Base-by-base conservation (phyloP, 2,329 filamentous ascomycete species). In the Neophaeococcomyces mojaviensis region DNA sequence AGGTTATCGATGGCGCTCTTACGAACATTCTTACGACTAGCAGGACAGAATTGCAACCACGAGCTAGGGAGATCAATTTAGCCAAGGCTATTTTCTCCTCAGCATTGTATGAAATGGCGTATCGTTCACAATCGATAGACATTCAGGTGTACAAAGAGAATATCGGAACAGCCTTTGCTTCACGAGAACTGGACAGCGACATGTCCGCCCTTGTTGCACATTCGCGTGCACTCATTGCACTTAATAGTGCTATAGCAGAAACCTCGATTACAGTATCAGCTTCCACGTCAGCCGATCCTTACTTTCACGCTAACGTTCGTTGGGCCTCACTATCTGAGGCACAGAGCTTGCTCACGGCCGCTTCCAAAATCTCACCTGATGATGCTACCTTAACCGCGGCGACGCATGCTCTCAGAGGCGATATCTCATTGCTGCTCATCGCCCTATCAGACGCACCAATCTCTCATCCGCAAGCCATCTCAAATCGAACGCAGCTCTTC, bases 31-130 rank as follows among this genome's bases (percentile, higher is more conserved):
- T 77, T 12, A 61, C 68, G 50, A 60, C 66, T 42, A 63, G 67
- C 43, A 41, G 45, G n/a, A 2, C 48, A 12, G 60, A 67, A 51
- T 13, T 44, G 19, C n/a, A 24, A 16, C 28, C 41, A 13, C 62
- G 68, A 49, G 64, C 69, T 34, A 64, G 73, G 35, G 77, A 81
- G 56, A 69, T 75, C 16, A 63, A 68, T 2, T 65, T 84, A 19
- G 72, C 74, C 3, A 66, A 69, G 20, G 78, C 78, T 6, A 75
- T 69, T 39, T 81, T 83, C 59, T 63, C 73, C 13, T 70, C 71
- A 38, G 72, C 74, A 3, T 60, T 81, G 37, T 71, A 75, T 8
- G 77, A 81, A 51, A 68, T 76, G 1, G 69, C 76, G 40, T 84
- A 78, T 58, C 71, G 73, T 31, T 67, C 64, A 40, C 68, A 68